Evolutionary conservation across 345 rosid species (phyloP), one percentile per base, ranked within the genome.

Genomic region (Punica granatum): DNA sequence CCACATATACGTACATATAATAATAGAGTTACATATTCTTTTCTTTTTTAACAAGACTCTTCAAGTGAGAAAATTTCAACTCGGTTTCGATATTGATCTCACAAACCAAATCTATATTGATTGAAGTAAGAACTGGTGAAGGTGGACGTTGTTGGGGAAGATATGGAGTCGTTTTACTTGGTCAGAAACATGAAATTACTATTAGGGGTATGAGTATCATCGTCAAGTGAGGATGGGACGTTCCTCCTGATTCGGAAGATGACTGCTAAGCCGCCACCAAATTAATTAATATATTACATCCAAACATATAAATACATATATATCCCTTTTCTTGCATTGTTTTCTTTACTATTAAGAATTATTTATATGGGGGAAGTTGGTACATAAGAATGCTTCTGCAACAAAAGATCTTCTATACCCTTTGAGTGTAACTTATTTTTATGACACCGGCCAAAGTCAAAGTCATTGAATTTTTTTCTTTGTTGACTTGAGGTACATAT

Each of bases 241-340:
- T 66, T 49, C 43, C 69, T 66, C 58, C 69, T 51, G 69, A 66
- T 49, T 46, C 32, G 58, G 69, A 66, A 51, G 69, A 66, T 51
- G 69, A 66, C 43, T 37, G 60, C 60, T 66, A 49, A 66, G 69
- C 69, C 33, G 42, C 69, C 69, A 49, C 43, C 58, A 46, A 28
- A 42, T 32, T 21, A 41, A 41, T 64, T 25, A 6, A 30, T 60
- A 33, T 61, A 33, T 16, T 16, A 34, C 18, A 63, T 36, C 32
- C 21, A 63, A n/a, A n/a, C 31, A 39, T 30, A 23, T 30, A 23
- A 10, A 15, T 51, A 23, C 2, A 19, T 48, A 15, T 21, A 51
- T 51, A 51, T n/a, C 58, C 26, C 26, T 51, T 51, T 51, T 49
- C 56, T 51, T 51, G 3, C 12, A 51, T 1, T 51, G 28, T 53